phyloP scores from a whole-genome alignment of 306 rosid genomes.

The Prunus davidiana region DNA sequence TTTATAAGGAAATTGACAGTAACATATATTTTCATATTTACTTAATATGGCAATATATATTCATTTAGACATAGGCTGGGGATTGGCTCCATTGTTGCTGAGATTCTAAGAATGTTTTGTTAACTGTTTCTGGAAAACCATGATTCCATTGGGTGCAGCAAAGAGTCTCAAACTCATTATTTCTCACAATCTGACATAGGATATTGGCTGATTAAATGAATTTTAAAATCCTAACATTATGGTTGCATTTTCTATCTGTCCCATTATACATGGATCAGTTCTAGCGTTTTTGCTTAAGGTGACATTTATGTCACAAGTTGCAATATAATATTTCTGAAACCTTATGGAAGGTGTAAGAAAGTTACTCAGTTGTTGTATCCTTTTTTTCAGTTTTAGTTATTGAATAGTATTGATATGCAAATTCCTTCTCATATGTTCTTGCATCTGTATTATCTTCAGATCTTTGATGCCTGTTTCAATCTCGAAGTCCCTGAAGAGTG shows the following conservation, averaged over 20 bases:
- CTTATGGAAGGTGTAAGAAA: conserved; percentile 12
- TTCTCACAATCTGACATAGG: neutral
- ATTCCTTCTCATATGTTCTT: neutral
- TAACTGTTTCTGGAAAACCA: neutral
- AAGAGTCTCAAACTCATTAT: neutral
- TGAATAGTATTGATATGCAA: neutral
- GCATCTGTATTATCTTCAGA: conserved; percentile 47
- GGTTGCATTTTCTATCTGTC: neutral
- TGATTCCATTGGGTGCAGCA: neutral
- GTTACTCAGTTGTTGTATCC: conserved; percentile 8
- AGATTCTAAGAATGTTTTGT: neutral
- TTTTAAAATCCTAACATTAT: neutral
- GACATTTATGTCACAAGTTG: neutral
- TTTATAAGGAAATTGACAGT: neutral
- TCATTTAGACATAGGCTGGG: neutral
- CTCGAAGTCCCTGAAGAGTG: conserved; percentile 44
- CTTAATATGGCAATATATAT: neutral
- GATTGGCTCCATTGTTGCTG: neutral
- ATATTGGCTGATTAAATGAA: neutral
- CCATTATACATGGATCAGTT: neutral
- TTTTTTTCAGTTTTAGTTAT: conserved; percentile 14
- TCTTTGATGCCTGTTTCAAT: conserved; percentile 38
- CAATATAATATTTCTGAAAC: neutral
- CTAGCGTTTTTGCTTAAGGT: neutral
- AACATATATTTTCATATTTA: no score